Evolutionary conservation across 306 rosid species (phyloP), one percentile per base, ranked within the genome.

Genomic region (Casuarina cunninghamiana): DNA sequence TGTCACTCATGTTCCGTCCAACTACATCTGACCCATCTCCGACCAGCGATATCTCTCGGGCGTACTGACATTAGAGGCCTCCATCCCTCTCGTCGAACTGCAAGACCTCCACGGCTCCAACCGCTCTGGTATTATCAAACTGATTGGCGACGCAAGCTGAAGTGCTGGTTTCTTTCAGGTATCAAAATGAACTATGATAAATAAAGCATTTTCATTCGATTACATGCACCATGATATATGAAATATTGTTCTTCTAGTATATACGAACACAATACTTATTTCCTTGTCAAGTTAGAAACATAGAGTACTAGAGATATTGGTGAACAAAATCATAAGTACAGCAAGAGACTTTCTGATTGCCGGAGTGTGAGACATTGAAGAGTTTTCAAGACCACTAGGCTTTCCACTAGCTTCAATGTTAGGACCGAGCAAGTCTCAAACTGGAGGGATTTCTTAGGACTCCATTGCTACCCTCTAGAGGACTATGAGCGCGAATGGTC

Each of bases 381-480:
- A 84, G 13, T 48, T 87, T 49, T 81, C 3, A 88, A 85, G 69
- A 76, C 87, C 42, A 88, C 89, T 19, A 80, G 89, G 75, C 84
- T 88, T 10, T 88, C 91, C 15, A 88, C 91, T 0, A 85, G 89
- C 51, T 88, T 88, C 75, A 88, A 88, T 39, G 82, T 88, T 13
- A 80, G 71, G 70, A 88, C 87, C 2, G 89, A 88, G 48, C 83
- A 83, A 16, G 69, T 86, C 0, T 72, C 89, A 1, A 88, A 81
- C 77, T 88, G 89, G 89, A 83, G 91, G 50, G 91, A 88, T 83
- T 88, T 85, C 57, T 76, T 88, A 11, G 75, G 91, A 66, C 73
- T 88, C 69, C 76, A 85, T 17, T 88, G 91, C 75, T 76, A 83
- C 82, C 89, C 89, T 61, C 77, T 88, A 7, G 53, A 88, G 45